Conservation (phyloP, 2,329 filamentous ascomycete species). For the Apiospora pterosperma region DNA sequence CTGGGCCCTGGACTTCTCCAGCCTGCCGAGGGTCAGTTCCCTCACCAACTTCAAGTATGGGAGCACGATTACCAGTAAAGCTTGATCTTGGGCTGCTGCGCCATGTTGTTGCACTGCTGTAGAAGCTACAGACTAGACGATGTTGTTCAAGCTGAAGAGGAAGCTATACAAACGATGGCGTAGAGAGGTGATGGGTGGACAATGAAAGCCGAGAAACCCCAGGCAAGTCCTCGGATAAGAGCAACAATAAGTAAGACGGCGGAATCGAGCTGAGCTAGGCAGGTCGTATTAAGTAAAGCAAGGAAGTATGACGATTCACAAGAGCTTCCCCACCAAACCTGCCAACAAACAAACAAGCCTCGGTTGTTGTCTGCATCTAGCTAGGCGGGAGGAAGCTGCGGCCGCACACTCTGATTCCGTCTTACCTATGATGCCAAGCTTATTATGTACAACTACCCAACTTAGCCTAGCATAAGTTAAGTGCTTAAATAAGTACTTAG, state of each 20-base stretch:
- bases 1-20: constrained; percentile 78
- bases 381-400: not conserved
- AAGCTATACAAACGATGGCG: not conserved
- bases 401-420: not conserved
- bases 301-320: not conserved
- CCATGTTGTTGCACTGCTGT: constrained; percentile 12
- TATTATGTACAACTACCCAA: no score
- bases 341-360: not conserved
- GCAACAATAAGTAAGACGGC: no score
- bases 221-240: no score
- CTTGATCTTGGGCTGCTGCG: constrained; percentile 50
- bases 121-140: not conserved
- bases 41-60: not conserved
- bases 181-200: no score
- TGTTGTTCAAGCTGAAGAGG: not conserved
- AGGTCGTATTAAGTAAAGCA: not conserved
- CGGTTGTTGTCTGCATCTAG: not conserved
- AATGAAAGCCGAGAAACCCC: no score
- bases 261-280: no score
- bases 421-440: not conserved
- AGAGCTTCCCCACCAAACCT: not conserved
- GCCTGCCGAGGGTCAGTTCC: constrained; percentile 52
- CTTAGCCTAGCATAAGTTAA: no score
- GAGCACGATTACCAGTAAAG: constrained; percentile 55
- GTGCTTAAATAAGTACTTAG: no score